phyloP scores from a whole-genome alignment of 306 rosid genomes.

The Quercus bicolor region DNA sequence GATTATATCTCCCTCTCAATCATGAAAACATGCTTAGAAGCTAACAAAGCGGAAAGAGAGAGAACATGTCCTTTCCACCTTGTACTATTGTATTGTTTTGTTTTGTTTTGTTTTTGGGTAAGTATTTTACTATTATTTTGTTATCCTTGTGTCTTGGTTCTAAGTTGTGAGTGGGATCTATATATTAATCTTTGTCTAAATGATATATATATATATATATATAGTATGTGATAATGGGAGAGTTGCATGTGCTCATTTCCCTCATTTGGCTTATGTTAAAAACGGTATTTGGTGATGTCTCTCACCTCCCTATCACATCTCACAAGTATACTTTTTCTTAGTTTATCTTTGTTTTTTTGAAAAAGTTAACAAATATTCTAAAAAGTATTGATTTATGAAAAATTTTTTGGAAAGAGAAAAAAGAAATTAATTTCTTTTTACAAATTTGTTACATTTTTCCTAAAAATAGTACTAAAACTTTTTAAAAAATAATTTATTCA shows the following conservation, averaged over 20 bases:
- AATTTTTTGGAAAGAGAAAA: too few relatives aligned
- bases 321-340: too few relatives aligned
- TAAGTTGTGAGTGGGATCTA: constrained; percentile 9
- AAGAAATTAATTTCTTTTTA: too few relatives aligned
- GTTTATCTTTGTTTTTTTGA: too few relatives aligned
- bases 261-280: neutral
- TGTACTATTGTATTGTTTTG: neutral
- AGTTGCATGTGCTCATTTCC: neutral
- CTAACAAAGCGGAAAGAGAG: constrained; percentile 37
- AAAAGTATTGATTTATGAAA: too few relatives aligned
- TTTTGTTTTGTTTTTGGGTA: too few relatives aligned
- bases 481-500: rapidly evolving
- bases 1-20: constrained; percentile 50
- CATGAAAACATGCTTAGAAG: constrained; percentile 87
- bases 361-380: too few relatives aligned
- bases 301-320: neutral
- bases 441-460: too few relatives aligned
- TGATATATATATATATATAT: too few relatives aligned
- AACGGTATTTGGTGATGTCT: neutral
- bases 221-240: neutral
- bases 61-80: constrained; percentile 13
- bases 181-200: neutral
- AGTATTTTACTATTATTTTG: neutral
- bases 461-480: too few relatives aligned
- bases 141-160: constrained; percentile 9